These are phyloP conservation scores for Agaricus blazei DNA, from an alignment of 768 basidiomycete species.

Conservation along the genomic window DNA sequence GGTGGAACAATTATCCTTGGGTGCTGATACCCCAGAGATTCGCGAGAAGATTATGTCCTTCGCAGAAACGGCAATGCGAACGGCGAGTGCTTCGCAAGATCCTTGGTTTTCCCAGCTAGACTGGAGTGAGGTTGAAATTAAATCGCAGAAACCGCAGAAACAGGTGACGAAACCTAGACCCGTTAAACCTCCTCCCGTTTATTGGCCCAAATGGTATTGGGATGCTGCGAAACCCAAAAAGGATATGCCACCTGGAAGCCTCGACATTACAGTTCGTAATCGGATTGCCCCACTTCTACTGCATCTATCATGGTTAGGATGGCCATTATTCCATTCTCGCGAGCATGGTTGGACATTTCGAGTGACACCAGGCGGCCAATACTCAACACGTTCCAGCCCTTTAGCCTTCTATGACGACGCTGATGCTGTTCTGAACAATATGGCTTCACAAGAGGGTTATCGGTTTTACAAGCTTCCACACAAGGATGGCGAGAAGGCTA, in stretches of 20 bases:
- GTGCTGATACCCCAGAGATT: slow-evolving; percentile 30
- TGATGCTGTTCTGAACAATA: slow-evolving; percentile 54
- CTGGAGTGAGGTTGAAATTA: slow-evolving; percentile 73
- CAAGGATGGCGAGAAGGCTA: slow-evolving; percentile 90
- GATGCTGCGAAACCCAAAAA: slow-evolving; percentile 76
- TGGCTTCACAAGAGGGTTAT: slow-evolving; percentile 42
- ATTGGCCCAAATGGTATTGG: slow-evolving; percentile 99
- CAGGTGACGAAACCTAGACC: slow-evolving; percentile 24
- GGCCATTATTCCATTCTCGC: slow-evolving; percentile 80
- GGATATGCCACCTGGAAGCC: slow-evolving; percentile 57
- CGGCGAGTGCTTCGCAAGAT: slow-evolving; percentile 26
- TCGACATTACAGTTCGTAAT: slow-evolving; percentile 83
- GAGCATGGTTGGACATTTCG: slow-evolving; percentile 92
- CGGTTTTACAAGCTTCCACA: slow-evolving; percentile 92
- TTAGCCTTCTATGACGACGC: slow-evolving; percentile 58
- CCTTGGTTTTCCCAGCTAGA: slow-evolving; percentile 64
- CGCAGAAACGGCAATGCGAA: slow-evolving; percentile 30
- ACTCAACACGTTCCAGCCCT: slow-evolving; percentile 39
- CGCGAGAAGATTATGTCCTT: slow-evolving; percentile 32
- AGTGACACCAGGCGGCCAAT: slow-evolving; percentile 47
- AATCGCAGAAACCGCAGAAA: slow-evolving; percentile 20
- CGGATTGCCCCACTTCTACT: slow-evolving; percentile 82
- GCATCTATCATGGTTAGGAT: slow-evolving; percentile 80
- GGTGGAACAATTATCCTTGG: slow-evolving; percentile 40
- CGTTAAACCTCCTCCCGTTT: slow-evolving; percentile 39